Percentiles rank a stretch among this genome's conserved stretches.
phyloP scores from a whole-genome alignment of 129 eudicot species.

The Arctium lappa region DNA sequence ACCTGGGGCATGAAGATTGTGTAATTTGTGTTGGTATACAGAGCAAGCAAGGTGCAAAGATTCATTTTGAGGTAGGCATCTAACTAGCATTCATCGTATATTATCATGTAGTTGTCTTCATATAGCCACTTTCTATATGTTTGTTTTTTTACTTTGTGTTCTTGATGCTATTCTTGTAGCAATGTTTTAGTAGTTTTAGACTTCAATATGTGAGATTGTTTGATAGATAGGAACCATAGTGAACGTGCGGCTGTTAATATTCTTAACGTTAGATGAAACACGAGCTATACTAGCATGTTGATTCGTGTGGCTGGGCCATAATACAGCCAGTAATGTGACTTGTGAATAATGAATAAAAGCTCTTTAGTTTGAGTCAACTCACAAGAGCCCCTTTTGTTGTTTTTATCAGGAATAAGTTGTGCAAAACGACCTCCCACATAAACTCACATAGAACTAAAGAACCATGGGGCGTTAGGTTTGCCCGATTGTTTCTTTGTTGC shows the following conservation, averaged over 20 bases:
- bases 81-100: not conserved
- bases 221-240: not conserved
- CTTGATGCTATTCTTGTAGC: constrained; percentile 16
- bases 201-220: not conserved
- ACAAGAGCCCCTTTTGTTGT: not conserved
- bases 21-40: not conserved
- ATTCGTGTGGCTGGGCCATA: not conserved
- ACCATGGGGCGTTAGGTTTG: not conserved
- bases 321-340: not conserved
- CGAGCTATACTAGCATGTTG: not conserved
- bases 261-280: not conserved
- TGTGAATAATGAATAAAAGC: not conserved
- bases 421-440: not conserved
- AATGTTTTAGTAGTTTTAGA: constrained; percentile 14
- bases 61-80: constrained; percentile 13
- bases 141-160: not conserved
- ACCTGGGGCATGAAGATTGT: not conserved
- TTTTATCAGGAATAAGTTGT: not conserved
- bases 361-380: not conserved
- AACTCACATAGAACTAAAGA: not conserved
- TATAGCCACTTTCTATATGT: not conserved
- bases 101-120: not conserved
- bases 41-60: constrained; percentile 13
- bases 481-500: not conserved
- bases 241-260: not conserved